These are phyloP conservation scores for Fusarium sp. DNA, from an alignment of 2,329 filamentous ascomycete species.

Conservation along the genomic window DNA sequence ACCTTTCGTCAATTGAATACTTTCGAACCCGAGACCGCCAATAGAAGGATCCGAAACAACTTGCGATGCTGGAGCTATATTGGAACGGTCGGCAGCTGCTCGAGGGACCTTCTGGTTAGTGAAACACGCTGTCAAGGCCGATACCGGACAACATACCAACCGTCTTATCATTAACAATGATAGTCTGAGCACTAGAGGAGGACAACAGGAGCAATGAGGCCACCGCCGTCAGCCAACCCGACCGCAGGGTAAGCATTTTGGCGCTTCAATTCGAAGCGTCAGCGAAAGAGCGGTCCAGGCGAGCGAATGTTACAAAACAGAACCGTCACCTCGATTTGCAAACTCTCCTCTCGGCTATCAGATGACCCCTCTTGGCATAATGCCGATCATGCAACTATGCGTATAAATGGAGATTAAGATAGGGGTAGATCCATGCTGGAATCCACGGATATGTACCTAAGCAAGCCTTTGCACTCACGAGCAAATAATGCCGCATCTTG, in stretches of 20 bases:
- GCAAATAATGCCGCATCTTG: neutral
- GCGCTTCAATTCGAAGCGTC: neutral
- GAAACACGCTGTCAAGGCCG: neutral
- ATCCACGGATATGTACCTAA: no score
- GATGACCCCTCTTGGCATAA: no score
- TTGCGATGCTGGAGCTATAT: conserved; percentile 44
- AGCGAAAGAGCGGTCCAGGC: conserved; percentile 9
- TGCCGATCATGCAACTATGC: no score
- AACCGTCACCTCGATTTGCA: no score
- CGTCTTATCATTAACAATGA: conserved; percentile 38
- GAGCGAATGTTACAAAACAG: no score
- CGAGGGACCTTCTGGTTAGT: neutral
- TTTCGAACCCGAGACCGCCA: conserved; percentile 40
- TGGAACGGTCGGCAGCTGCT: conserved; percentile 39
- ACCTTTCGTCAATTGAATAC: conserved; percentile 52
- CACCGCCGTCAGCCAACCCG: conserved; percentile 17
- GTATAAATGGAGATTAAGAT: neutral
- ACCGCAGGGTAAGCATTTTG: conserved; percentile 19
- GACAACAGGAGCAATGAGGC: conserved; percentile 18
- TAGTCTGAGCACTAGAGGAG: conserved; percentile 41
- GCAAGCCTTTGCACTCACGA: no score
- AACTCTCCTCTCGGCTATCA: no score
- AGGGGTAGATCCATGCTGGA: neutral
- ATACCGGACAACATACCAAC: conserved; percentile 30
- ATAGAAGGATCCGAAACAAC: conserved; percentile 7